Percentiles rank a stretch among this genome's conserved stretches.
Conservation (phyloP, 2,329 filamentous ascomycete species). For the Ascochyta fabae region DNA sequence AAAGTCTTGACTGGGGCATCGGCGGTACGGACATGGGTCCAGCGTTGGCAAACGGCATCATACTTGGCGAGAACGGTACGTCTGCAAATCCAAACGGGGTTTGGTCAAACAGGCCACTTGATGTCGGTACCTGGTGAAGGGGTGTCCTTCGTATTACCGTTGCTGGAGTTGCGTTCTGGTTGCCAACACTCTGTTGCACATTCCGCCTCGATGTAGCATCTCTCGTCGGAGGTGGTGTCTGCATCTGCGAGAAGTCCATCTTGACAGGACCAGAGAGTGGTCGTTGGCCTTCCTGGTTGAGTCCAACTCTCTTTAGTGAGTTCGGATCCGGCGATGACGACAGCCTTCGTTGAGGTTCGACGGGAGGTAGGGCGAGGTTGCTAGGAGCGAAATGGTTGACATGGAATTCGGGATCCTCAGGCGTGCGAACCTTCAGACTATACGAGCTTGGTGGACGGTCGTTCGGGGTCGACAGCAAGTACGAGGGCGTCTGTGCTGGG, state of each 20-base stretch:
- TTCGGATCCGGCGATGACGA: conserved; percentile 63
- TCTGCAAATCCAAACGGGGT: conserved; percentile 57
- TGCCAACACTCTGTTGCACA: conserved; percentile 38
- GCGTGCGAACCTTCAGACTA: conserved; percentile 43
- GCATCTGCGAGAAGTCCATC: conserved; percentile 59
- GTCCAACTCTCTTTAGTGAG: conserved; percentile 22
- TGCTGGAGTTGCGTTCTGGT: conserved; percentile 42
- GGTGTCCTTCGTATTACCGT: conserved; percentile 53
- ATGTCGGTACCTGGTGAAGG: conserved; percentile 32
- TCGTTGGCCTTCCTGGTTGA: conserved; percentile 23
- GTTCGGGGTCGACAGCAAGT: conserved; percentile 46
- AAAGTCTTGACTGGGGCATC: conserved; percentile 57
- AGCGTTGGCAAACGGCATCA: conserved; percentile 60
- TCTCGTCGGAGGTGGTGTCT: conserved; percentile 67
- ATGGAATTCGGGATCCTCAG: conserved; percentile 60
- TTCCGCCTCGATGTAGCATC: conserved; percentile 59
- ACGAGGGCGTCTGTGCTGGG: conserved; percentile 51
- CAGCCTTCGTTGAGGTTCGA: conserved; percentile 65
- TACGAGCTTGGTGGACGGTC: conserved; percentile 45
- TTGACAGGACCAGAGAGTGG: conserved; percentile 32
- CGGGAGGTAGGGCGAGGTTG: conserved; percentile 63
- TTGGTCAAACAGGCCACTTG: conserved; percentile 43
- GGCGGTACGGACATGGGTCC: conserved; percentile 63
- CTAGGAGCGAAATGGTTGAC: conserved; percentile 66
- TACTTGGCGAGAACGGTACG: conserved; percentile 64